Conservation (phyloP, 306 rosid species). For the Gillenia trifoliata region DNA sequence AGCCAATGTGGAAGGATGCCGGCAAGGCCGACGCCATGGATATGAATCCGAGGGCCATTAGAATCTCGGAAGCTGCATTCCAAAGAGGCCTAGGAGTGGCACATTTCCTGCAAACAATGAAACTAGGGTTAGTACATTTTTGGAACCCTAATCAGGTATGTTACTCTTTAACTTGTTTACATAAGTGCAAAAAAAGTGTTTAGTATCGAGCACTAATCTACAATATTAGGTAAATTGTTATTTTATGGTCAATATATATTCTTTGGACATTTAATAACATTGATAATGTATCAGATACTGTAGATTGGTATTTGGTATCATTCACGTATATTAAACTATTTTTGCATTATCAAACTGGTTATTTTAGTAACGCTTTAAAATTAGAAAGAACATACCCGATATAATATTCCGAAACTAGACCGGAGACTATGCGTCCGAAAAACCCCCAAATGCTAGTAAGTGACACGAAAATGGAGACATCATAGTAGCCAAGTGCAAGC, state of each 20-base stretch:
- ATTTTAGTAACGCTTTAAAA: not conserved
- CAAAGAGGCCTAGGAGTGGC: constrained; percentile 12
- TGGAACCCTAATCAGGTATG: not conserved
- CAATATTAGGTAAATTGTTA: not conserved
- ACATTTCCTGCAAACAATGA: not conserved
- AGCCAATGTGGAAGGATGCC: constrained; percentile 3
- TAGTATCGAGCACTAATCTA: not conserved
- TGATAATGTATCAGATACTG: not conserved
- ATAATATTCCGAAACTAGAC: not conserved
- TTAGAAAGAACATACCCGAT: not conserved
- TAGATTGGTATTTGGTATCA: not conserved
- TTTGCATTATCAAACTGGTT: too few species aligned
- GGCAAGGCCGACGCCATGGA: constrained; percentile 1
- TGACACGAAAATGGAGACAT: constrained; percentile 41
- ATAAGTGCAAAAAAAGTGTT: not conserved
- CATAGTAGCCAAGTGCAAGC: constrained; percentile 33
- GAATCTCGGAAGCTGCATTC: not conserved
- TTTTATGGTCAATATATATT: too few species aligned
- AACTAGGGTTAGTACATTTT: not conserved
- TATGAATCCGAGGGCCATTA: not conserved
- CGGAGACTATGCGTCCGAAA: constrained; percentile 3
- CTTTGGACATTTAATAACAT: too few species aligned
- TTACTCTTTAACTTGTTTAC: not conserved
- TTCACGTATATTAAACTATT: too few species aligned
- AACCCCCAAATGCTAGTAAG: constrained; percentile 38